Evolutionary conservation across 2,329 filamentous ascomycete species (phyloP).

Genomic region (Cytospora chrysosperma): DNA sequence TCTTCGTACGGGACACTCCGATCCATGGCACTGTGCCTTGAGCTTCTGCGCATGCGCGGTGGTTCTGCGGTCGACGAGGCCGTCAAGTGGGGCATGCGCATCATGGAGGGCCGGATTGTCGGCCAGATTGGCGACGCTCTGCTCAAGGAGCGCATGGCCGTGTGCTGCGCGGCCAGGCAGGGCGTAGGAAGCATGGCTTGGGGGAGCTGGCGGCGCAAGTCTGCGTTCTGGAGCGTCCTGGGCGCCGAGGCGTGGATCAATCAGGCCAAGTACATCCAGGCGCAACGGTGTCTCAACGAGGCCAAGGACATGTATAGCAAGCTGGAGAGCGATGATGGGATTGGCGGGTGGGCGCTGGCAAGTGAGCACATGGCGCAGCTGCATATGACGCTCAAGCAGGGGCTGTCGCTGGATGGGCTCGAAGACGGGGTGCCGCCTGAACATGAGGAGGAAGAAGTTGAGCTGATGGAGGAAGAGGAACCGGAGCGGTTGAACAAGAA

Average conservation of each 20-base stretch:
- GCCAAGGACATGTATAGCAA: constrained; percentile 57
- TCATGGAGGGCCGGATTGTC: constrained; percentile 75
- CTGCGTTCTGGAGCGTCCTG: constrained; percentile 83
- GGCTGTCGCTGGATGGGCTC: constrained; percentile 38
- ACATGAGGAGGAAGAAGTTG: constrained; percentile 40
- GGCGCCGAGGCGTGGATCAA: constrained; percentile 82
- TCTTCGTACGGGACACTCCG: constrained; percentile 79
- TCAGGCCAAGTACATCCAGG: constrained; percentile 73
- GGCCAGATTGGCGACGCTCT: constrained; percentile 77
- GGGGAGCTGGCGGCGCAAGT: constrained; percentile 76
- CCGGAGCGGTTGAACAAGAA: constrained; percentile 55
- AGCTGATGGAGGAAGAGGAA: constrained; percentile 47
- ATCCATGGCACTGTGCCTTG: constrained; percentile 70
- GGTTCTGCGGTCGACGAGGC: constrained; percentile 82
- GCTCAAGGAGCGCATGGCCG: constrained; percentile 79
- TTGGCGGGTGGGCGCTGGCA: constrained; percentile 51
- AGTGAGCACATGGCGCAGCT: constrained; percentile 53
- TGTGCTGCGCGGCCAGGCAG: constrained; percentile 75
- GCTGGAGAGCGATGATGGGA: constrained; percentile 49
- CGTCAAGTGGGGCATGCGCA: constrained; percentile 76
- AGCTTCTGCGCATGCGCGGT: constrained; percentile 78
- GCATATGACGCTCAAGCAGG: constrained; percentile 49
- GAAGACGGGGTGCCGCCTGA: constrained; percentile 30
- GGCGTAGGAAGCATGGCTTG: constrained; percentile 65
- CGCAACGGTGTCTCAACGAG: constrained; percentile 73